These are phyloP conservation scores for Cryoendolithus antarcticus DNA, from an alignment of 2,329 filamentous ascomycete species.

Conservation along the genomic window DNA sequence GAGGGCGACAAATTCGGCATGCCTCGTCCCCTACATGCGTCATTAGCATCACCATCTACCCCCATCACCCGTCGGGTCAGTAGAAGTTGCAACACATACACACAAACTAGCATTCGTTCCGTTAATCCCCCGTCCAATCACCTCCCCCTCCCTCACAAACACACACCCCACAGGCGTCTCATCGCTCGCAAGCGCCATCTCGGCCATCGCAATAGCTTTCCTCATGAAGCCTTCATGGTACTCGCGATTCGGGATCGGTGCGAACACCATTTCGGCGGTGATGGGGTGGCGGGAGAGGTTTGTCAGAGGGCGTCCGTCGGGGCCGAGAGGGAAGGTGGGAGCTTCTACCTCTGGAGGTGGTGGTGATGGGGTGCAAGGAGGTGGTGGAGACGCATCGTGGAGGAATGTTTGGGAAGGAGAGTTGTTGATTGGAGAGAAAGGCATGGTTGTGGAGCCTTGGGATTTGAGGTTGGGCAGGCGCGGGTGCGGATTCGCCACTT, in stretches of 20 bases:
- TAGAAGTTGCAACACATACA: constrained; percentile 25
- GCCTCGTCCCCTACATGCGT: constrained; percentile 60
- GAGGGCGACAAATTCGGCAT: constrained; percentile 90
- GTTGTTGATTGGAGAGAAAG: no score
- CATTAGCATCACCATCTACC: neutral
- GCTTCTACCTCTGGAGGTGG: neutral
- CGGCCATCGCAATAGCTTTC: constrained; percentile 78
- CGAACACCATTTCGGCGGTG: constrained; percentile 18
- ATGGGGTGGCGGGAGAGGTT: constrained; percentile 5
- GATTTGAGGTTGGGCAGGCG: no score
- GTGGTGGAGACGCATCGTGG: neutral
- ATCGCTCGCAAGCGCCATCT: constrained; percentile 69
- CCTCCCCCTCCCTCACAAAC: constrained; percentile 63
- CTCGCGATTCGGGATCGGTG: constrained; percentile 27
- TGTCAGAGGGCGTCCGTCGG: neutral
- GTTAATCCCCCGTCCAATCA: constrained; percentile 90
- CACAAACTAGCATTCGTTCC: constrained; percentile 82
- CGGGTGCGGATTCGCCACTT: no score
- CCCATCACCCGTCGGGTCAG: neutral
- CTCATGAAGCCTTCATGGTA: constrained; percentile 61
- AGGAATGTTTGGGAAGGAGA: no score
- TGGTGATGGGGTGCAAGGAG: neutral
- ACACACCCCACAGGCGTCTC: constrained; percentile 97
- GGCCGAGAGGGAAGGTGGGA: neutral
- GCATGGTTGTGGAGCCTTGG: no score